These are phyloP conservation scores for Pelargonium citronellum DNA, from an alignment of 441 rosid species.

Conservation along the genomic window DNA sequence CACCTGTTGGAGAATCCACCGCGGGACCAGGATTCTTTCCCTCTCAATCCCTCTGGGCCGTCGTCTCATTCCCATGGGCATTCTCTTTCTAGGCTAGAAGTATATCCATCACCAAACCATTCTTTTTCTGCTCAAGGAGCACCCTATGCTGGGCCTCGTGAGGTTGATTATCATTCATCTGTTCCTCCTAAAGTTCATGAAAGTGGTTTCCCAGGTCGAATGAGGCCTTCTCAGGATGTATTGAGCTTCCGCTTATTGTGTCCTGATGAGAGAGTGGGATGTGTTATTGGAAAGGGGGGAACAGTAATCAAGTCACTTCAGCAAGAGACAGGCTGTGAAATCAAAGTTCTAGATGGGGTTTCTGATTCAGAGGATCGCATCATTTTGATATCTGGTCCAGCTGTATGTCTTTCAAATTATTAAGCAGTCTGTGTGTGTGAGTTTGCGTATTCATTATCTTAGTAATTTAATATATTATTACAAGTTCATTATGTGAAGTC, in stretches of 20 bases:
- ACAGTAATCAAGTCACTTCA: conserved; percentile 45
- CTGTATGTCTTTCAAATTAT: conserved; percentile 32
- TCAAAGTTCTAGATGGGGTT: conserved; percentile 53
- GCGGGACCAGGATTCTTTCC: conserved; percentile 36
- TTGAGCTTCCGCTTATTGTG: conserved; percentile 59
- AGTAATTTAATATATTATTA: not conserved
- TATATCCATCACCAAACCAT: conserved; percentile 26
- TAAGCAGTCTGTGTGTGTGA: not conserved
- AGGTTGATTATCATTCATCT: conserved; percentile 27
- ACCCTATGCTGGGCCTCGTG: conserved; percentile 35
- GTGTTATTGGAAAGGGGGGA: conserved; percentile 76
- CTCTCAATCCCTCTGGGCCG: conserved; percentile 33
- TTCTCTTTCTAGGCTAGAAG: conserved; percentile 30
- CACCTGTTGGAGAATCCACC: conserved; percentile 51
- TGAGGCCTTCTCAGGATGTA: conserved; percentile 39
- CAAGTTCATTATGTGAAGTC: not conserved
- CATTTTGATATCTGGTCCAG: conserved; percentile 60
- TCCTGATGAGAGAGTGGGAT: conserved; percentile 55
- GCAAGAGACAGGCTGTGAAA: conserved; percentile 76
- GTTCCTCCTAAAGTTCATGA: conserved; percentile 33
- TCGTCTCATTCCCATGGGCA: conserved; percentile 36
- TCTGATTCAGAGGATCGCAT: conserved; percentile 56
- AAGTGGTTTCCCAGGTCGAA: conserved; percentile 36
- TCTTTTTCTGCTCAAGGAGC: conserved; percentile 42
- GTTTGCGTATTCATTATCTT: conserved; percentile 14